Evolutionary conservation across 768 basidiomycete genomes (phyloP), one percentile per base, ranked within the genome.

Genomic region (Russula abietina): DNA sequence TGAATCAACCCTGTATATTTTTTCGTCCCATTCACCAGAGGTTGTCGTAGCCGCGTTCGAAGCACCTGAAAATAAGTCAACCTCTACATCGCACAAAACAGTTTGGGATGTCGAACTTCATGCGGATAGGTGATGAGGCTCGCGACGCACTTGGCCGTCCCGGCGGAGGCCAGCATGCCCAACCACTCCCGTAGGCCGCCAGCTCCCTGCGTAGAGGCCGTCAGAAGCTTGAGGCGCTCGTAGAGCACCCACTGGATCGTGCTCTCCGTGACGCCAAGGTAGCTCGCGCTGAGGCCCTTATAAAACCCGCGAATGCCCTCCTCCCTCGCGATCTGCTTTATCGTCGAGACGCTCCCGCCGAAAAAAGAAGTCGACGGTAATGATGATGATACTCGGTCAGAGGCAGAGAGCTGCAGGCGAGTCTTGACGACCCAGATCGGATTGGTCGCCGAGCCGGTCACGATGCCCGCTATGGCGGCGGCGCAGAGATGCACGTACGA

Each of bases 351-450:
- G 60, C 85, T 87, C 17, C 81, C 82, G 0, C 84, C 83, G 1
- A 83, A 65, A 4, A 77, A 71, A 14, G n/a, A n/a, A n/a, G n/a
- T n/a, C n/a, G n/a, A n/a, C n/a, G n/a, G n/a, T n/a, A n/a, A n/a
- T n/a, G n/a, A n/a, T n/a, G n/a, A n/a, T n/a, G n/a, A n/a, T n/a
- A n/a, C n/a, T n/a, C 49, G 53, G 33, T 61, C 28, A 24, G 67
- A 55, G n/a, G 78, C 74, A 3, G 75, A 76, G 17, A 99, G 83
- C 71, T 99, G 97, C 58, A 99, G 70, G 8, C 96, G 87, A 49
- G 97, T 99, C 75, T 98, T 99, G 64, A 99, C 93, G 52, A 99
- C 97, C 97, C 97, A 99, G 30, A 99, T 96, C 0, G 97, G 97
- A 73, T 99, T 99, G 24, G 97, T 98, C 12, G 85, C 92, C 0